Conservation (phyloP, 352 stramenopile genomes). For the Globisporangium viniferum region DNA sequence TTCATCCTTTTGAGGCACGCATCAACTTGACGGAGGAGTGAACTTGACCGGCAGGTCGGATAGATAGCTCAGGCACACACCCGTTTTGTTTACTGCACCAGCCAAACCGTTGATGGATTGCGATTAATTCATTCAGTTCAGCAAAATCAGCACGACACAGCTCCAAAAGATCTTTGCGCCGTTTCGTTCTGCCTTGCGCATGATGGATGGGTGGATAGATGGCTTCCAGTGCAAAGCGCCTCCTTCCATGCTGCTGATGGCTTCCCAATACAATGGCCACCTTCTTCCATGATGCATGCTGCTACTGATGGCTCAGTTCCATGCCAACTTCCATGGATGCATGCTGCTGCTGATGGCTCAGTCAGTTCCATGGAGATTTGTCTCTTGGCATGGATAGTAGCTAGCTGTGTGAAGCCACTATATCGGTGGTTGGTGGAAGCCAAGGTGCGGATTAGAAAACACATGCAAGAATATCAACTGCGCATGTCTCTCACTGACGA, state of each 20-base stretch:
- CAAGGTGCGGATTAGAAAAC: background rate
- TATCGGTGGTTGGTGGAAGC: background rate
- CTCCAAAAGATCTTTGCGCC: background rate
- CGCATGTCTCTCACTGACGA: constrained; percentile 1
- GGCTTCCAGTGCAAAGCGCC: too few species aligned
- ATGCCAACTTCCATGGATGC: background rate
- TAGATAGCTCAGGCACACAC: background rate
- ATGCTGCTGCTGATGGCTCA: background rate
- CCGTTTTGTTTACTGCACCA: background rate
- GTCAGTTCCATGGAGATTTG: background rate
- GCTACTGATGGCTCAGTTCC: background rate
- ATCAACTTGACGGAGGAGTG: background rate
- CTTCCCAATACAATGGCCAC: background rate
- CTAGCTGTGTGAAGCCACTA: background rate
- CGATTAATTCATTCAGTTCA: constrained; percentile 5
- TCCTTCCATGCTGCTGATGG: too few species aligned
- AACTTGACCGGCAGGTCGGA: background rate
- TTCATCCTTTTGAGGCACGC: background rate
- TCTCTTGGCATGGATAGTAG: background rate
- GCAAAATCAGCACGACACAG: background rate
- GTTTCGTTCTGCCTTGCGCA: constrained; percentile 6
- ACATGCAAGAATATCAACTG: background rate
- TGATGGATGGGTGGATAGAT: background rate
- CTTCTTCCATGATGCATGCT: background rate
- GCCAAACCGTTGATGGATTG: background rate